These are phyloP conservation scores for Penicillium taxi DNA, from an alignment of 495 filamentous ascomycete species.

Conservation along the genomic window DNA sequence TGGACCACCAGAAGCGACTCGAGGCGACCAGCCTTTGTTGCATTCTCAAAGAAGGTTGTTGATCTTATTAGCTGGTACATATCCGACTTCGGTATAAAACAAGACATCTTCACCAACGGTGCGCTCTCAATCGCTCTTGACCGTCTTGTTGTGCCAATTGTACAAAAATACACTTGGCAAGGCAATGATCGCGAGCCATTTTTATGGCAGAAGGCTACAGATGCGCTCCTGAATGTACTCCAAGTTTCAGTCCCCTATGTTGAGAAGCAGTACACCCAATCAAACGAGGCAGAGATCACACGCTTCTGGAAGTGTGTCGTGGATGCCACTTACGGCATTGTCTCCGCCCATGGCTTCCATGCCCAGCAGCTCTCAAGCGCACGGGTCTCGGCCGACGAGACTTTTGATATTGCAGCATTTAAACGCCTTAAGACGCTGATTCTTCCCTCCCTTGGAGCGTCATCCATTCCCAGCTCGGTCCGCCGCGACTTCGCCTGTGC, in stretches of 20 bases:
- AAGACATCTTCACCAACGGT: slow-evolving; percentile 56
- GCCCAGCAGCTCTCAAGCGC: slow-evolving; percentile 19
- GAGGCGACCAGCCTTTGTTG: slow-evolving; percentile 66
- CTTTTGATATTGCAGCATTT: slow-evolving; percentile 75
- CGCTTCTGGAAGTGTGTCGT: slow-evolving; percentile 38
- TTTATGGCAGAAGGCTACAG: slow-evolving; percentile 75
- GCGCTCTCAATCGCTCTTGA: slow-evolving; percentile 52
- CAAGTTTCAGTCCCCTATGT: slow-evolving; percentile 57
- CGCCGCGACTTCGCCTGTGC: slow-evolving; percentile 63
- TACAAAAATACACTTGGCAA: slow-evolving; percentile 65
- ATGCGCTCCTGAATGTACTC: slow-evolving; percentile 58
- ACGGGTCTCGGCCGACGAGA: slow-evolving; percentile 43
- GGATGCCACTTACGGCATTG: slow-evolving; percentile 33
- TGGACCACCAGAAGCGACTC: slow-evolving; percentile 28
- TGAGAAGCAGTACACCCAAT: slow-evolving; percentile 35
- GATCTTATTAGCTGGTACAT: slow-evolving; percentile 58
- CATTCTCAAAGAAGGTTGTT: slow-evolving; percentile 74
- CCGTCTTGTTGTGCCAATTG: slow-evolving; percentile 59
- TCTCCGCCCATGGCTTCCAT: slow-evolving; percentile 31
- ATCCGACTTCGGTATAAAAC: slow-evolving; percentile 51
- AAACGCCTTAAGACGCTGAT: slow-evolving; percentile 58
- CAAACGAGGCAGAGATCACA: slow-evolving; percentile 22
- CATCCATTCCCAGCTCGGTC: slow-evolving; percentile 55
- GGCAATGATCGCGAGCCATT: slow-evolving; percentile 50
- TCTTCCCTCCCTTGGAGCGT: slow-evolving; percentile 61